These are phyloP conservation scores for Lipomyces japonicus DNA, from an alignment of 805 yeast species.

Conservation along the genomic window DNA sequence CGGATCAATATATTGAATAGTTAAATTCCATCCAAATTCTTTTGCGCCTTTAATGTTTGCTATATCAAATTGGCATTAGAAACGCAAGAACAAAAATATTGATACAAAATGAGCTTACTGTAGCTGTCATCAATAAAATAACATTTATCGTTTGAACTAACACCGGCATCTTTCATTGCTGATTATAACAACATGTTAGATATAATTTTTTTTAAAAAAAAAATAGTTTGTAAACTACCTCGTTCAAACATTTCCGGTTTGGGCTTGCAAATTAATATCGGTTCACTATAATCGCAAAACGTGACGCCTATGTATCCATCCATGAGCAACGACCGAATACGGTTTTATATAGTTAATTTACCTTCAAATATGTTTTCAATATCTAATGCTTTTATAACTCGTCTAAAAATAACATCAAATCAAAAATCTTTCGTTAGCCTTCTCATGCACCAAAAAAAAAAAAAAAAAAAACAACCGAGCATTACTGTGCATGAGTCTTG, in stretches of 20 bases:
- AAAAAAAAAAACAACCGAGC: background rate
- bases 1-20: conserved; percentile 72
- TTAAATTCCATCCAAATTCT: conserved; percentile 64
- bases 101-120: conserved; percentile 25
- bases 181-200: background rate
- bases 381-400: conserved; percentile 77
- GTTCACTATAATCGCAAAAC: conserved; percentile 72
- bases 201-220: too few relatives aligned
- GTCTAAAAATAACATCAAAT: conserved; percentile 34
- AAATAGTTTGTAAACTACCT: too few relatives aligned
- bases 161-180: conserved; percentile 58
- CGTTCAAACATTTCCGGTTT: conserved; percentile 62
- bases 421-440: background rate
- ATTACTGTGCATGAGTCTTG: conserved; percentile 66
- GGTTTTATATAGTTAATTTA: background rate
- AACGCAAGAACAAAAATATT: background rate
- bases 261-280: conserved; percentile 82
- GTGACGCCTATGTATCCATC: conserved; percentile 46
- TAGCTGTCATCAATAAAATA: conserved; percentile 88
- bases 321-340: background rate
- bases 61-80: background rate
- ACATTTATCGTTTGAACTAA: conserved; percentile 46
- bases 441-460: background rate
- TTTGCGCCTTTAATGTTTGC: conserved; percentile 72
- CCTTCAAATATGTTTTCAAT: conserved; percentile 94